These are phyloP conservation scores for Casuarina glauca DNA, from an alignment of 306 rosid genomes.

Conservation along the genomic window DNA sequence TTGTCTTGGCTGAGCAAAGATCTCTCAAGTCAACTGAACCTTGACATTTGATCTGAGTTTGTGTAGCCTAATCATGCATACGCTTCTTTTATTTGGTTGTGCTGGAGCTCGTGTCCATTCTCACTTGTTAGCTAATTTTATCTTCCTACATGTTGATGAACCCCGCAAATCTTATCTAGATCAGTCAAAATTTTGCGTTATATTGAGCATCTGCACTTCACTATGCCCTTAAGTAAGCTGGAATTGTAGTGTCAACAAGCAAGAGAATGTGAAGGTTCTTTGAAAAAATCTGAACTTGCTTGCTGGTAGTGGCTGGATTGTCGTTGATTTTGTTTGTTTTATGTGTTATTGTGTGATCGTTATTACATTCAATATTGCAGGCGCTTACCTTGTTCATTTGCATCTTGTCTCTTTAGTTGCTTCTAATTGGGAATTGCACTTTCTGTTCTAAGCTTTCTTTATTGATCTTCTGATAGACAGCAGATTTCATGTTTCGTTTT, in stretches of 20 bases:
- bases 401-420: slow-evolving; percentile 1
- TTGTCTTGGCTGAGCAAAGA: too few relatives aligned
- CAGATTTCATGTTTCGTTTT: neutral
- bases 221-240: neutral
- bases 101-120: neutral
- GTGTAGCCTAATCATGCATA: neutral
- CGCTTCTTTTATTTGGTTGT: neutral
- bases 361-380: neutral
- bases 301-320: neutral
- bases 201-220: neutral
- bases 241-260: neutral
- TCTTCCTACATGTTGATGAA: neutral
- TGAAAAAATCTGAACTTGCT: neutral
- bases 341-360: neutral
- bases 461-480: neutral
- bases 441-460: neutral
- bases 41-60: neutral
- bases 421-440: neutral
- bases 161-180: neutral
- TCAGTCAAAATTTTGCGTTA: neutral
- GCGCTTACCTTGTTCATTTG: too few relatives aligned
- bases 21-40: neutral
- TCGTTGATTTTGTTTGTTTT: neutral
- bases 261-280: neutral
- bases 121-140: neutral